phyloP scores from a whole-genome alignment of 108 stramenopile genomes.

The Pinguiococcus pyrenoidosus region DNA sequence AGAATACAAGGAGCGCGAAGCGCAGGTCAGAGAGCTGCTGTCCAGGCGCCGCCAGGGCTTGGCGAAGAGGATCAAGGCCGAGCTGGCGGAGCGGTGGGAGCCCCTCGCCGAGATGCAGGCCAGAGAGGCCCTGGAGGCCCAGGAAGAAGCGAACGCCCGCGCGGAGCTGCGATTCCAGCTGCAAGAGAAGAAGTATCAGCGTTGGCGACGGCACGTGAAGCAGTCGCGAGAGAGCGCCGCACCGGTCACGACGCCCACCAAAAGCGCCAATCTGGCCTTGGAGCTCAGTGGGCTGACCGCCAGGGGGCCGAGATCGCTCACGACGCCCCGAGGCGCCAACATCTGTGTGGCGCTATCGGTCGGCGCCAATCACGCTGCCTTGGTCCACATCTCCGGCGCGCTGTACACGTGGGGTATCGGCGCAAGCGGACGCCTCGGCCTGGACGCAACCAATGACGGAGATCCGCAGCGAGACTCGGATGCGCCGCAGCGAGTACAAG shows the following conservation, averaged over 20 bases:
- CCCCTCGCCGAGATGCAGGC: constrained; percentile 41
- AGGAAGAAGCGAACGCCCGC: constrained; percentile 8
- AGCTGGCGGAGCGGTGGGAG: constrained; percentile 40
- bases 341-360: constrained; percentile 25
- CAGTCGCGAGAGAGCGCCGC: constrained; percentile 10
- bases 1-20: constrained; percentile 38
- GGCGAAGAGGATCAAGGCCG: constrained; percentile 24
- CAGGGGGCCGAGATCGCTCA: constrained; percentile 17
- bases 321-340: constrained; percentile 29
- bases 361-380: constrained; percentile 43
- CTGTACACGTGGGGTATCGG: constrained; percentile 46
- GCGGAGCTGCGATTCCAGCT: neutral
- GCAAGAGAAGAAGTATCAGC: constrained; percentile 21
- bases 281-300: constrained; percentile 27
- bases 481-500: constrained; percentile 31
- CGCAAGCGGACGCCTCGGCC: constrained; percentile 27
- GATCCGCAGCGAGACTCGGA: constrained; percentile 22
- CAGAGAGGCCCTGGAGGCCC: constrained; percentile 12
- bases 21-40: constrained; percentile 27
- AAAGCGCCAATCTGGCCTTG: constrained; percentile 20
- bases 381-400: constrained; percentile 34
- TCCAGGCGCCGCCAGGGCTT: constrained; percentile 24
- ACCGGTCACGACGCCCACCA: constrained; percentile 13
- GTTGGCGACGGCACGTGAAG: constrained; percentile 28
- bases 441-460: constrained; percentile 14